Evolutionary conservation across 73 alveolate species (phyloP).

Genomic region (Effrenium voratum): DNA sequence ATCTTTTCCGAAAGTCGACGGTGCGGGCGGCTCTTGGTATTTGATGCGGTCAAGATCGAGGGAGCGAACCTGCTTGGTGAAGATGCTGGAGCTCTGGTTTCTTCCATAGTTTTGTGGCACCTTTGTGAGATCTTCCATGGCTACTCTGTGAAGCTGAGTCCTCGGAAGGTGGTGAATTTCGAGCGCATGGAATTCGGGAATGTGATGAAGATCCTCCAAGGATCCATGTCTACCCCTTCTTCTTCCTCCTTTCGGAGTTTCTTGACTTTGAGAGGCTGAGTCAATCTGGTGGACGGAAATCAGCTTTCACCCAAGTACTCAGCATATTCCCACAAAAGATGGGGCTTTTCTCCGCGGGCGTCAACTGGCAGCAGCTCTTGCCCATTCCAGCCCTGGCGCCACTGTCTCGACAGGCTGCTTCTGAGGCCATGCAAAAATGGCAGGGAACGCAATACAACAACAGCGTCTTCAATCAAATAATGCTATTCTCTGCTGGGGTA

Average conservation of each 20-base stretch:
- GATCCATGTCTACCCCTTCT: not conserved
- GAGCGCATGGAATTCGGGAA: not conserved
- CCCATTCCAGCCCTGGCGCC: slow-evolving; percentile 47
- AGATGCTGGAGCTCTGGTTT: too few species aligned
- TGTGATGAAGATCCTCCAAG: slow-evolving; percentile 6
- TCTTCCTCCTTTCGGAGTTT: not conserved
- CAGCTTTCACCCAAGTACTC: not conserved
- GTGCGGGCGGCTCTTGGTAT: too few species aligned
- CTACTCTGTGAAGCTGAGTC: too few species aligned
- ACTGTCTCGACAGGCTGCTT: slow-evolving; percentile 34
- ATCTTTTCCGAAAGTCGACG: too few species aligned
- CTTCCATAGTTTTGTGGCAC: too few species aligned
- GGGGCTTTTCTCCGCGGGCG: slow-evolving; percentile 47
- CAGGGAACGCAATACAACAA: slow-evolving; percentile 42
- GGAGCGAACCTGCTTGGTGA: too few species aligned
- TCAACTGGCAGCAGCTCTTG: not conserved
- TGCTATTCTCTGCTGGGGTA: too few species aligned
- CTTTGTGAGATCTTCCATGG: too few species aligned
- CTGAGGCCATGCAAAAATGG: slow-evolving; percentile 41
- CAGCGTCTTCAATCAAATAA: slow-evolving; percentile 15
- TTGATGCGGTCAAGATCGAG: too few species aligned
- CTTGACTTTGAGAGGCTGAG: not conserved
- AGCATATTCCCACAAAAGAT: slow-evolving; percentile 30
- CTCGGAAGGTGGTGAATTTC: not conserved
- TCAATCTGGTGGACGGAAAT: not conserved